Percentiles rank a stretch among this genome's conserved stretches.
These are phyloP conservation scores for Combretum micranthum DNA, from an alignment of 345 rosid species.

Conservation along the genomic window DNA sequence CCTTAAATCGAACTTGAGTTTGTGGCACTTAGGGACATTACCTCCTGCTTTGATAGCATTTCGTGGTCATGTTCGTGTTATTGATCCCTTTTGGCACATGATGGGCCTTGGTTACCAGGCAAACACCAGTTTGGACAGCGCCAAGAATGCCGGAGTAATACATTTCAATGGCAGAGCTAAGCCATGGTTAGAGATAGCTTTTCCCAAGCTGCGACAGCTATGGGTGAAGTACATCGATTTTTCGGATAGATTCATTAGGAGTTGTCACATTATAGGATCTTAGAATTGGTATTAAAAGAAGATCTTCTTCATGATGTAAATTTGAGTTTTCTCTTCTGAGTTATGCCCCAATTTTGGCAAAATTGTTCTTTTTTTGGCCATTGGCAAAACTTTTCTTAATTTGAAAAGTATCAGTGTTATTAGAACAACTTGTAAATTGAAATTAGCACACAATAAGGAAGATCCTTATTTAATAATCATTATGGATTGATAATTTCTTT, in stretches of 20 bases:
- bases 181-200: conserved; percentile 79
- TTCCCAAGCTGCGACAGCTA: conserved; percentile 57
- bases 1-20: conserved; percentile 40
- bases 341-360: too few relatives aligned
- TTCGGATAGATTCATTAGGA: conserved; percentile 70
- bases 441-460: too few relatives aligned
- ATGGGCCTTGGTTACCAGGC: conserved; percentile 55
- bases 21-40: conserved; percentile 56
- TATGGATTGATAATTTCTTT: too few relatives aligned
- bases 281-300: conserved; percentile 23
- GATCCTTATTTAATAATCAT: too few relatives aligned
- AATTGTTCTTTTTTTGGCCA: too few relatives aligned
- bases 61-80: conserved; percentile 36
- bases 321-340: too few relatives aligned
- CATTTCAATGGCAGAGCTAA: conserved; percentile 68
- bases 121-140: conserved; percentile 27
- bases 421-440: too few relatives aligned
- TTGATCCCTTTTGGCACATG: conserved; percentile 55
- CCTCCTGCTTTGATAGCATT: conserved; percentile 64
- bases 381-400: too few relatives aligned
- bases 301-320: conserved; percentile 6
- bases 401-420: too few relatives aligned
- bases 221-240: conserved; percentile 66
- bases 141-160: conserved; percentile 46
- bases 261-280: conserved; percentile 55